These are phyloP conservation scores for Blakeslea trispora DNA, from an alignment of 371 early-diverging fungal species.

Conservation along the genomic window DNA sequence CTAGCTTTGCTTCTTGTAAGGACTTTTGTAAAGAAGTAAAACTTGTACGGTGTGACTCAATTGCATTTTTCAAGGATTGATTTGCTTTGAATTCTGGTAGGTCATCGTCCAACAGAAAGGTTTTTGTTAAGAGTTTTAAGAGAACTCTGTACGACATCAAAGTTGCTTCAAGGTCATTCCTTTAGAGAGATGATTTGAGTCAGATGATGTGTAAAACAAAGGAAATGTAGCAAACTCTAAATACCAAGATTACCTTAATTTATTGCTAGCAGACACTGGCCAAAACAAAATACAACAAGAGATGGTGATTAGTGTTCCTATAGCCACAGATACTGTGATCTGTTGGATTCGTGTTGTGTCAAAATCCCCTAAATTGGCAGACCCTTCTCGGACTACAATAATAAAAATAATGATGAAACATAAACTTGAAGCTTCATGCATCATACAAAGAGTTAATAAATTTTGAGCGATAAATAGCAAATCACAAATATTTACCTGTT, in stretches of 20 bases:
- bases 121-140: conserved; percentile 63
- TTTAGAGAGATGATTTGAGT: no score
- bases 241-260: no score
- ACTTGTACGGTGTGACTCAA: conserved; percentile 64
- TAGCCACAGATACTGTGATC: conserved; percentile 55
- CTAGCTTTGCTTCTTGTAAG: conserved; percentile 64
- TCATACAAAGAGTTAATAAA: no score
- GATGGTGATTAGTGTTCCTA: conserved; percentile 58
- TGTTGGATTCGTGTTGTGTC: conserved; percentile 56
- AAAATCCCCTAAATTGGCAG: conserved; percentile 53
- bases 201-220: no score
- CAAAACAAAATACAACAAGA: conserved; percentile 62
- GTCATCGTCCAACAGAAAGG: conserved; percentile 67
- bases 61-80: conserved; percentile 52
- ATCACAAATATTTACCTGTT: no score
- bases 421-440: conserved; percentile 63
- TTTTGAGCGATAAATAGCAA: no score
- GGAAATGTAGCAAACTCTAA: no score
- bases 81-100: conserved; percentile 56
- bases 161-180: conserved; percentile 58
- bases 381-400: conserved; percentile 54
- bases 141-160: conserved; percentile 57
- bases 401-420: conserved; percentile 63
- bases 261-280: conserved; percentile 62
- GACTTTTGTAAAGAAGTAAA: conserved; percentile 65